Base-by-base conservation (phyloP, 2,329 filamentous ascomycete genomes). In the Penicillium sp. region DNA sequence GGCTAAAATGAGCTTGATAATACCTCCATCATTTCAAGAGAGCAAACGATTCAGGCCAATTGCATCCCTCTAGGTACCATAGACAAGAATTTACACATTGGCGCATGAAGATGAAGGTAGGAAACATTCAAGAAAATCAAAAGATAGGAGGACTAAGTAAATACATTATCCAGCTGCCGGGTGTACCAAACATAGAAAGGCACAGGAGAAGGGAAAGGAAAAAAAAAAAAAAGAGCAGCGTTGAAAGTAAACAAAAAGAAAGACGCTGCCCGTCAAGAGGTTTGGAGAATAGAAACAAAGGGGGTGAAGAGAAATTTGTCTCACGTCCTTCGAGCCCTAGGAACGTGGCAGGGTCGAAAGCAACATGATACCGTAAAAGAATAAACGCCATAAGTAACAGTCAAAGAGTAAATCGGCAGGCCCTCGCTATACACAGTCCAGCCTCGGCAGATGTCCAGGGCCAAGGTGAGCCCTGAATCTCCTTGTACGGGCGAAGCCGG, bases 91-190 rank as follows among this genome's bases (percentile, higher is more conserved):
- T 29, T 29, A 33, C 10, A 15, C 21, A 15, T 31, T 1, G 23
- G 23, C 33, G 10, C 16, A 31, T 29, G 2, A 28, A 7, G 7
- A 45, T 36, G 42, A 38, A 47, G 5, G 42, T 42, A 46, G 42
- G 42, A 53, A 51, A 53, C 16, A 58, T 47, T 59, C 55, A 45
- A 52, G 57, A 47, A 46, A 45, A 29, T 29, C 39, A 29, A 41
- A 59, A 57, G 49, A 59, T 58, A 58, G 56, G 58, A 59, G 59
- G 58, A 68, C 63, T 67, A 68, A 62, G 59, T 70, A 71, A 64
- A 70, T 69, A 70, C 67, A 71, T 70, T 69, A 70, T 68, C 64
- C 65, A 67, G 63, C 63, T 69, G 63, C 58, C 65, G 60, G 23
- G 42, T 48, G 54, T 61, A 66, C 61, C 62, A 57, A 54, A 54